These are phyloP conservation scores for Ocimum tenuiflorum DNA, from an alignment of 257 asterid genomes.

Conservation along the genomic window DNA sequence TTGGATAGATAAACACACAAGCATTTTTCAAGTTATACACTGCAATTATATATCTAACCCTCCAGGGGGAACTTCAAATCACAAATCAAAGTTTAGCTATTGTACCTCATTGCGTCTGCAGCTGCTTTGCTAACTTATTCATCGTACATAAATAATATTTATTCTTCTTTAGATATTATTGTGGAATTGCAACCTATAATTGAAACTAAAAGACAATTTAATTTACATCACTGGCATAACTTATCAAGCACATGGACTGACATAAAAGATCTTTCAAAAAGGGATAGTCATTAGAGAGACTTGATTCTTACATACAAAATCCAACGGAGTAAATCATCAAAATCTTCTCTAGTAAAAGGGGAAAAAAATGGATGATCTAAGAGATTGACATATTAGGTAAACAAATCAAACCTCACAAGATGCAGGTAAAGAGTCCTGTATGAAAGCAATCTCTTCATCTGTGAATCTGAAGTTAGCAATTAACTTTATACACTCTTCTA, in stretches of 20 bases:
- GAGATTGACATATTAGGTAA: slow-evolving; percentile 1
- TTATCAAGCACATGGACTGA: not conserved
- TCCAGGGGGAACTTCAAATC: not conserved
- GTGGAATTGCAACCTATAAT: not conserved
- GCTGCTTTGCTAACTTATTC: not conserved
- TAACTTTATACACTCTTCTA: slow-evolving; percentile 89
- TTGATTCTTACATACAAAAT: not conserved
- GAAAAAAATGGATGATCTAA: slow-evolving; percentile 3
- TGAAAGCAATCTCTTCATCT: slow-evolving; percentile 76
- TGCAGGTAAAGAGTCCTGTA: slow-evolving; percentile 57
- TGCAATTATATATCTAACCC: not conserved
- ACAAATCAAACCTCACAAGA: slow-evolving; percentile 67
- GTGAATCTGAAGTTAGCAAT: slow-evolving; percentile 74
- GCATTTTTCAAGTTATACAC: slow-evolving; percentile 4
- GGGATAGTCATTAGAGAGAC: too few relatives aligned
- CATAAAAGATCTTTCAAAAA: not conserved
- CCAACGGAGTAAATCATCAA: not conserved
- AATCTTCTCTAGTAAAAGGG: not conserved
- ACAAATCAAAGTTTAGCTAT: not conserved
- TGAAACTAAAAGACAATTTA: not conserved
- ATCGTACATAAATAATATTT: not conserved
- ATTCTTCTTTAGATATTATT: not conserved
- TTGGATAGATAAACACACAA: slow-evolving; percentile 1
- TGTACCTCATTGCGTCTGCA: not conserved
- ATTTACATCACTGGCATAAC: not conserved